Base-by-base conservation (phyloP, 164 flowering plant species). In the Tetrastigma voinierianum region DNA sequence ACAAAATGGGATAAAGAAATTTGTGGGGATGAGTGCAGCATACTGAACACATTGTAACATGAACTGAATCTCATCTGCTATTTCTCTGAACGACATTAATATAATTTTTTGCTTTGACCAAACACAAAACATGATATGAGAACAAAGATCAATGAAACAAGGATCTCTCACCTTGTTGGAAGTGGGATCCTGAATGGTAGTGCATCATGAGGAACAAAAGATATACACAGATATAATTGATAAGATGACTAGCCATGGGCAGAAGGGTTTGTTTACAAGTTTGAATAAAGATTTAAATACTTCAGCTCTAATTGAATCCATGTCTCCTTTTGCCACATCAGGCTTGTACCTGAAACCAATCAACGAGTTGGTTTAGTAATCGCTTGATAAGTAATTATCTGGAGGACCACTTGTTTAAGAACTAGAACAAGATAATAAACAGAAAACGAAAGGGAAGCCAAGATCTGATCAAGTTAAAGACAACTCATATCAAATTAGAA, bases 271-370 rank as follows among this genome's bases (percentile, higher is more conserved):
- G 6, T 32, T 52, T 83, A 94, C 85, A 82, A 51, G 40, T 70
- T 76, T 12, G 68, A 32, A 68, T 92, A 95, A 76, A 85, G n/a
- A 92, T n/a, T 82, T 84, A 24, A 78, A 69, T 23, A 95, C 97
- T 59, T 95, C 97, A 61, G 65, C 24, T 76, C 97, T 81, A 51
- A 90, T 71, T 10, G 99, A 95, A 72, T 95, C 99, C 97, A 95
- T 77, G 77, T 95, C 97, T 63, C 99, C 99, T 76, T 83, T 87
- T 62, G 90, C 89, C 19, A 88, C 86, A 57, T 92, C 94, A 25
- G 99, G 97, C 84, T 77, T 82, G 80, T 85, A 89, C 84, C 98
- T 95, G 76, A 46, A 47, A 58, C 1, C 51, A 70, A 62, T 53
- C 15, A 43, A 44, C 62, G 7, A 43, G 23, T 61, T 43, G 52